phyloP scores from a whole-genome alignment of 208 protist species.

The Tritrichomonas foetus region DNA sequence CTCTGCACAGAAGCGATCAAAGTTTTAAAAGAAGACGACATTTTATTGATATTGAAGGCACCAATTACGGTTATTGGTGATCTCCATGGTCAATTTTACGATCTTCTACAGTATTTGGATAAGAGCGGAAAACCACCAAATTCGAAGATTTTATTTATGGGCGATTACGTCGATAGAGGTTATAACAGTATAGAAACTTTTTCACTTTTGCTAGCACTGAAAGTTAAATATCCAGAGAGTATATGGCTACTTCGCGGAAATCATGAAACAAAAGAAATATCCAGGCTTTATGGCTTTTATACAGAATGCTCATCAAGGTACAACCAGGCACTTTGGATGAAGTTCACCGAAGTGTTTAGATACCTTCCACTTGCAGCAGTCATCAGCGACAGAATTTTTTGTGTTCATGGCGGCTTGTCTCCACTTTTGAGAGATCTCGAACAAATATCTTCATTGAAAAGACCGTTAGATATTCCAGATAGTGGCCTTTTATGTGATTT shows the following conservation, averaged over 20 bases:
- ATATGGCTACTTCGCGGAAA: constrained; percentile 92
- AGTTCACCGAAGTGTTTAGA: constrained; percentile 97
- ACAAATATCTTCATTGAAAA: constrained; percentile 82
- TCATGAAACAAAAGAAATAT: constrained; percentile 93
- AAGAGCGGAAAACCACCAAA: background rate
- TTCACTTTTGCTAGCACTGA: constrained; percentile 78
- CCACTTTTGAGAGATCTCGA: constrained; percentile 89
- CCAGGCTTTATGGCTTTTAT: constrained; percentile 60
- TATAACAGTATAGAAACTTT: constrained; percentile 71
- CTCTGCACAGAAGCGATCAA: background rate
- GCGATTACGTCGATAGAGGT: constrained; percentile 29
- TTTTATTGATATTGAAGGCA: background rate
- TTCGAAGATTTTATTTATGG: background rate
- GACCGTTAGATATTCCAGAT: constrained; percentile 79
- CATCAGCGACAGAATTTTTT: constrained; percentile 99
- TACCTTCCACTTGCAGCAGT: constrained; percentile 94
- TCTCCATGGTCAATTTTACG: constrained; percentile 25
- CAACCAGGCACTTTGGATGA: constrained; percentile 96
- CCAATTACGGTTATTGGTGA: constrained; percentile 7
- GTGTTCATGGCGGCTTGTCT: constrained; percentile 91
- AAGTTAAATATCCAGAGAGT: constrained; percentile 79
- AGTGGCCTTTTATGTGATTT: constrained; percentile 93
- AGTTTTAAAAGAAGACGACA: background rate
- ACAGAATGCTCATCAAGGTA: constrained; percentile 68
- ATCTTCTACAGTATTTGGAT: background rate